Conservation (phyloP, 1,284 basidiomycete genomes). For the Pseudozyma tsukubaensis region DNA sequence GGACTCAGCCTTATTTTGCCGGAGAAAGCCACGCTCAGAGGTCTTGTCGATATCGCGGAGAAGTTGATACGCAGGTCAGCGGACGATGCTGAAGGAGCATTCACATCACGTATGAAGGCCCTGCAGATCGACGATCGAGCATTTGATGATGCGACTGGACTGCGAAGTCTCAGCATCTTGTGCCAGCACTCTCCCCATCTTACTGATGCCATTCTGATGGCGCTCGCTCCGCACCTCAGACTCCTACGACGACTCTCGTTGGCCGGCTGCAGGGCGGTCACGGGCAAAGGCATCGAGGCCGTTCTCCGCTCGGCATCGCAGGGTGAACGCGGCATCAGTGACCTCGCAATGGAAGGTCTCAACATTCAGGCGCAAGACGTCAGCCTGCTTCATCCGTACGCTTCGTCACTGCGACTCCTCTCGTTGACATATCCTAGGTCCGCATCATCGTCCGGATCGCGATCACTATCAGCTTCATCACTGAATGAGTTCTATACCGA, state of each 20-base stretch:
- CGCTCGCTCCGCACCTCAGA: conserved; percentile 44
- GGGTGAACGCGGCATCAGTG: conserved; percentile 21
- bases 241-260: conserved; percentile 50
- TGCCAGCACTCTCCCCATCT: conserved; percentile 56
- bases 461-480: conserved; percentile 26
- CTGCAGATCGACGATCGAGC: conserved; percentile 1
- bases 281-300: conserved; percentile 46
- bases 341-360: conserved; percentile 62
- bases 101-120: conserved; percentile 9
- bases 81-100: background rate
- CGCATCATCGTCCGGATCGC: conserved; percentile 34
- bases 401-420: conserved; percentile 25
- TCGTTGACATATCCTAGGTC: conserved; percentile 58
- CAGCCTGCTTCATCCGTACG: conserved; percentile 23
- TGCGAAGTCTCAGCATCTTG: conserved; percentile 47
- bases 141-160: conserved; percentile 5
- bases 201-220: conserved; percentile 48
- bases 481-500: conserved; percentile 45
- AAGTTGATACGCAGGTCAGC: conserved; percentile 13
- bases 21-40: conserved; percentile 32
- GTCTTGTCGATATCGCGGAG: conserved; percentile 38
- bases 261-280: conserved; percentile 61
- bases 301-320: conserved; percentile 36
- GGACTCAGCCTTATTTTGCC: conserved; percentile 46
- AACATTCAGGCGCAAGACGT: conserved; percentile 41